Evolutionary conservation across 2,329 filamentous ascomycete genomes (phyloP).

Genomic region (Xylaria sp.): DNA sequence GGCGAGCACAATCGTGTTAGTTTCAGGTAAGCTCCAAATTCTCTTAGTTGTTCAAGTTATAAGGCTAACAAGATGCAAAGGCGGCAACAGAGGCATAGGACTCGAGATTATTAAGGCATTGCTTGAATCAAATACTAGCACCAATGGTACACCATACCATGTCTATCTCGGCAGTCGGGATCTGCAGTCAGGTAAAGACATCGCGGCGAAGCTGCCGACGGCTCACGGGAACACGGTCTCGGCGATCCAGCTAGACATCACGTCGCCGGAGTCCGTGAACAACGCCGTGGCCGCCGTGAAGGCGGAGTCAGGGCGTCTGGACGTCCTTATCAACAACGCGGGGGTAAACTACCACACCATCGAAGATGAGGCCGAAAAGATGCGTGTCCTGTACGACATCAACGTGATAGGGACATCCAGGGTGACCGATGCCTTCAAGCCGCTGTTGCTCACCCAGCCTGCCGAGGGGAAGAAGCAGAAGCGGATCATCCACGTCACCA

Average conservation of each 20-base stretch:
- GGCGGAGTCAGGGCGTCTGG: conserved; percentile 35
- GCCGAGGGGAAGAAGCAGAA: conserved; percentile 28
- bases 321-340: conserved; percentile 43
- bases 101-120: conserved; percentile 39
- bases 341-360: conserved; percentile 28
- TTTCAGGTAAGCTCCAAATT: conserved; percentile 34
- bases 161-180: conserved; percentile 40
- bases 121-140: conserved; percentile 21
- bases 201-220: background rate
- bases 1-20: conserved; percentile 39
- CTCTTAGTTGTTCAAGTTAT: background rate
- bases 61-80: conserved; percentile 25
- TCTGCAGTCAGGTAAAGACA: conserved; percentile 28
- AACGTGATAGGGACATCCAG: conserved; percentile 39
- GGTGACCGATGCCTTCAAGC: conserved; percentile 37
- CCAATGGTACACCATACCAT: conserved; percentile 38
- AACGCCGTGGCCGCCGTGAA: conserved; percentile 32
- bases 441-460: conserved; percentile 34
- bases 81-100: conserved; percentile 42
- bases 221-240: conserved; percentile 37
- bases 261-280: conserved; percentile 32
- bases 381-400: conserved; percentile 36
- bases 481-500: conserved; percentile 40
- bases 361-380: conserved; percentile 32
- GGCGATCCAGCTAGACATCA: conserved; percentile 41